Evolutionary conservation across 176 grass and related monocot species (phyloP), one percentile per base, ranked within the genome.

Genomic region (Thalia dealbata): DNA sequence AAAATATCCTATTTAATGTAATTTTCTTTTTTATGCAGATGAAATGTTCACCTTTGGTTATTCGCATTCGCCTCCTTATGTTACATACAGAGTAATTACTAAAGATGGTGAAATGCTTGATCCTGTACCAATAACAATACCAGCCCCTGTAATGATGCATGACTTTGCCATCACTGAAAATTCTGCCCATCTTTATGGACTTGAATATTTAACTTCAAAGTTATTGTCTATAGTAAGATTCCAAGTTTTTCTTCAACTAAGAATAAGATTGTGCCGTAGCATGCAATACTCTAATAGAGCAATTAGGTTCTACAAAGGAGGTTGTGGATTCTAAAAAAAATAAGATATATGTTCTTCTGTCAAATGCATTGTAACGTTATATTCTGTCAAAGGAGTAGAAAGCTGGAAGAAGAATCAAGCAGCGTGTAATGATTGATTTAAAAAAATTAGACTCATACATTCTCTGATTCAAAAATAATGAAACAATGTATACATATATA

Each of bases 21-120:
- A 19, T 14, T 61, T 46, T 43, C 30, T 46, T 58, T 21, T 14
- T 73, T 69, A 55, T 92, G 78, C 67, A 96, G 92, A 89, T 82
- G 92, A 96, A 79, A 96, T 96, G 92, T 96, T 96, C 82, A 92
- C 89, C n/a, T 96, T 96, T 78, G 92, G 92, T 44, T 96, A 96
- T 76, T 84, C 92, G 14, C 89, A 90, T 15, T 79, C 88, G 69
- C 86, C 86, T 78, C 92, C 92, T 22, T 96, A 96, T 77, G 85
- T 86, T 73, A 96, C 92, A 74, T 96, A 96, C 69, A 86, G 87
- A 67, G 92, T 96, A 16, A 88, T 96, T 78, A 90, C 87, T 45
- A 96, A 96, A 64, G 89, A 92, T 25, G 92, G 92, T 50, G 60
- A 79, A 48, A 96, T 96, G 92, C 86, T 91, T 81, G 89, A 96